Evolutionary conservation across 306 rosid species (phyloP), one percentile per base, ranked within the genome.

Genomic region (Abrus precatorius): DNA sequence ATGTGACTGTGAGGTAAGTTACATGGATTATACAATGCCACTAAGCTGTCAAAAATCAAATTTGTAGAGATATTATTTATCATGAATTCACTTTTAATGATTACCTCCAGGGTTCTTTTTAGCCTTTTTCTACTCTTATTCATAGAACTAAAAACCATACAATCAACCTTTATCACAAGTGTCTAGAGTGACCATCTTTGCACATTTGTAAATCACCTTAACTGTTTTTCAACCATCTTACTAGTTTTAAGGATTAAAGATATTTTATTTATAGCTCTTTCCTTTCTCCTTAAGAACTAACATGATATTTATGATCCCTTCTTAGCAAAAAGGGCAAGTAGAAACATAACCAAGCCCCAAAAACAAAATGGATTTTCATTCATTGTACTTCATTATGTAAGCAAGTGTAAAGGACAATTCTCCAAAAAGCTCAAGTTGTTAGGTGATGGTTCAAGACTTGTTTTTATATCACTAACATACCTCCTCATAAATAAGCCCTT

Each of bases 331-430:
- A 9, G 63, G 63, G 60, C 49, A 80, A 63, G 74, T 54, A 78
- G 33, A 79, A 52, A 82, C 88, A 71, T 77, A 83, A 85, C 85
- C 81, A 87, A 70, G 20, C 86, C 91, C 88, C 89, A 84, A 73
- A 77, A 69, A 69, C 32, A 69, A 79, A 91, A 82, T 30, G 88
- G 88, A 79, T 83, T 81, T 74, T 89, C 87, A 82, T 87, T 79
- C 5, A 86, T 64, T 65, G 87, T 87, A 80, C 76, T 80, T 85
- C 86, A 84, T 77, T 48, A 47, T 20, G 53, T 86, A 91, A 59
- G 88, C 49, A 56, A 43, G 32, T 41, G 44, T 67, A 40, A 41
- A 74, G 33, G 57, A 77, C 34, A 13, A 56, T 57, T 41, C 27
- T 60, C 68, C 29, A 9, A 13, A 44, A 73, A 57, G 40, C 68